Conservation (phyloP, 2,329 filamentous ascomycete species). For the Aspergillus piperis region DNA sequence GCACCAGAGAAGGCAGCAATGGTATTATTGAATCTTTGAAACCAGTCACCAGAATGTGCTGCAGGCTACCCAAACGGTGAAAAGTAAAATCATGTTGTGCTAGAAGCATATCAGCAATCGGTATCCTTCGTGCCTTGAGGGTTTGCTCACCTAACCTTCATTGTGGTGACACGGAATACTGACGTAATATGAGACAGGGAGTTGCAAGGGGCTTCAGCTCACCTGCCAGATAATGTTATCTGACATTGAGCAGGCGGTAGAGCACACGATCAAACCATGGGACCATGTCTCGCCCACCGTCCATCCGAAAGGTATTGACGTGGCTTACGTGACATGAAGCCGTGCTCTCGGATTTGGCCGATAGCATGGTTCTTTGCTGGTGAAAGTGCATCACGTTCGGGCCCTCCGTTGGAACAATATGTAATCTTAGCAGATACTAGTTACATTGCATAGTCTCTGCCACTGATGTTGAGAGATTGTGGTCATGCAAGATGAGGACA, state of each 20-base stretch:
- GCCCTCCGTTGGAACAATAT: background rate
- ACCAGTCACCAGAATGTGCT: too few relatives aligned
- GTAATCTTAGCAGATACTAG: background rate
- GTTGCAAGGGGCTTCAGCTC: background rate
- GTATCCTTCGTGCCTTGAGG: background rate
- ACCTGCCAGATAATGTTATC: background rate
- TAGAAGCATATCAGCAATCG: background rate
- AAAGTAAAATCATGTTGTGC: too few relatives aligned
- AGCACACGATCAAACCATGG: background rate
- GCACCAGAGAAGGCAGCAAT: too few relatives aligned
- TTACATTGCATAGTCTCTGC: background rate
- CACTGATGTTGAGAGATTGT: background rate
- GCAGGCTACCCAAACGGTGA: too few relatives aligned
- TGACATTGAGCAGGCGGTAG: background rate
- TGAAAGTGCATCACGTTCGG: background rate
- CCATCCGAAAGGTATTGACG: background rate
- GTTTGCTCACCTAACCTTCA: background rate
- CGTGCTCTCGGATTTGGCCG: background rate
- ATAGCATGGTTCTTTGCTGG: background rate
- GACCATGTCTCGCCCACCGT: background rate
- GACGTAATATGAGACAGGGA: background rate
- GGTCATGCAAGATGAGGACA: background rate
- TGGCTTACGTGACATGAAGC: background rate
- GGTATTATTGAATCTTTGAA: too few relatives aligned
- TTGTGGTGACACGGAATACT: background rate